phyloP scores from a whole-genome alignment of 768 basidiomycete genomes.

The Lactifluus pinguis region DNA sequence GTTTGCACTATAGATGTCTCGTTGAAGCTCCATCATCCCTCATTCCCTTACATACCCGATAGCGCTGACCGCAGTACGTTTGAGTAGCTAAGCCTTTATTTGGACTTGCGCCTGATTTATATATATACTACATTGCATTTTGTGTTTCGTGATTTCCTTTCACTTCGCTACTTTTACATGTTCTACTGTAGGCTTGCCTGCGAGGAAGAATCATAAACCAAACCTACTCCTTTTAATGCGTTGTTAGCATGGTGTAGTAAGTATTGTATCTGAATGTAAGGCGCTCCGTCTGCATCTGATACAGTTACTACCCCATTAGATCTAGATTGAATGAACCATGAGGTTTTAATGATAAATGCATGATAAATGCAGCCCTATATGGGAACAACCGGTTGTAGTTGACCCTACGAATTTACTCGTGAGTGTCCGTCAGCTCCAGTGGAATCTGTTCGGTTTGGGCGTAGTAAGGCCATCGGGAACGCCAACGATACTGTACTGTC shows the following conservation, averaged over 20 bases:
- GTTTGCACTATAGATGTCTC: constrained; percentile 32
- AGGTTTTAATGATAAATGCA: too few relatives aligned
- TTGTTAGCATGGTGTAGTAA: background rate
- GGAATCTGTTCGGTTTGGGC: too few relatives aligned
- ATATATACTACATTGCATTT: constrained; percentile 3
- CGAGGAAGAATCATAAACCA: constrained; percentile 8
- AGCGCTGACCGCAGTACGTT: background rate
- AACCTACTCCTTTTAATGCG: background rate
- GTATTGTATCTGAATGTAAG: background rate
- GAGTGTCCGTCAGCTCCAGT: too few relatives aligned
- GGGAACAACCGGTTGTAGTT: too few relatives aligned
- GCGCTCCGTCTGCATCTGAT: too few relatives aligned
- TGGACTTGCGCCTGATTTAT: constrained; percentile 10
- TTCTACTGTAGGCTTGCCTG: constrained; percentile 8
- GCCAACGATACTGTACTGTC: too few relatives aligned
- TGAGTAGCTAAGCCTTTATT: constrained; percentile 1
- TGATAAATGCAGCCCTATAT: too few relatives aligned
- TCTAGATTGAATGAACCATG: too few relatives aligned
- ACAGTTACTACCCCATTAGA: too few relatives aligned
- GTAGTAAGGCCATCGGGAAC: too few relatives aligned
- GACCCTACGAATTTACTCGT: too few relatives aligned
- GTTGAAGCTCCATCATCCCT: background rate
- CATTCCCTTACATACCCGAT: constrained; percentile 6
- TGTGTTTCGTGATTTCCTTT: constrained; percentile 13
- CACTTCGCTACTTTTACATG: background rate